Evolutionary conservation across 2,329 filamentous ascomycete species (phyloP), one percentile per base, ranked within the genome.

Genomic region (Venturia nashicola): DNA sequence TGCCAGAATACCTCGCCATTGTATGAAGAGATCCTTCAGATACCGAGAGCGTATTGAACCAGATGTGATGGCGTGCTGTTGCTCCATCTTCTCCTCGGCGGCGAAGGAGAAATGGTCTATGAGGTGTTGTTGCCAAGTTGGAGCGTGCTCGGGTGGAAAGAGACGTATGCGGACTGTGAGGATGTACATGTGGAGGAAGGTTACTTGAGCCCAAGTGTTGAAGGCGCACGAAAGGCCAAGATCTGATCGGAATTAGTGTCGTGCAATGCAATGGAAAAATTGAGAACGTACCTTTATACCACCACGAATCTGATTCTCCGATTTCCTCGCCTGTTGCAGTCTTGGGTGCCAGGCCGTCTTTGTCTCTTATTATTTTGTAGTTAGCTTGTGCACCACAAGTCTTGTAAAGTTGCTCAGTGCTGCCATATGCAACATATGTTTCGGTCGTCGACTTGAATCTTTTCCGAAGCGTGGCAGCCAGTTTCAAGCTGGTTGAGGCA

Each of bases 161-260:
- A 86, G 87, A 68, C 94, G 89, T 69, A 97, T 79, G 64, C 92
- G 88, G 59, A 90, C 88, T 64, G 90, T 89, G 65, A 97, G 77
- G 65, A 97, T 83, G 80, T 96, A 97, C 83, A 99, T 89, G 79
- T 99, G 93, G 65, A 99, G 83, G 82, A 96, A 96, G 43, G 92
- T 94, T 55, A 97, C 87, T 76, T 97, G 92, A 23, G 91, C 90
- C 94, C 94, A 99, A 64, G 90, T 93, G 72, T 87, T 92, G 76
- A 99, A 99, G 0, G 91, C 97, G 0, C 91, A 90, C 40, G 83
- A 81, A 20, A 99, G 84, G 34, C 84, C 84, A 67, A 96, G 84
- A 61, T 87, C 90, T 96, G 70, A 48, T 2, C 11, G 16, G 5
- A 8, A 54, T 59, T 48, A 23, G n/a, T 60, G 34, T 14, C 55